Conservation (phyloP, 345 rosid genomes). For the Punica granatum region DNA sequence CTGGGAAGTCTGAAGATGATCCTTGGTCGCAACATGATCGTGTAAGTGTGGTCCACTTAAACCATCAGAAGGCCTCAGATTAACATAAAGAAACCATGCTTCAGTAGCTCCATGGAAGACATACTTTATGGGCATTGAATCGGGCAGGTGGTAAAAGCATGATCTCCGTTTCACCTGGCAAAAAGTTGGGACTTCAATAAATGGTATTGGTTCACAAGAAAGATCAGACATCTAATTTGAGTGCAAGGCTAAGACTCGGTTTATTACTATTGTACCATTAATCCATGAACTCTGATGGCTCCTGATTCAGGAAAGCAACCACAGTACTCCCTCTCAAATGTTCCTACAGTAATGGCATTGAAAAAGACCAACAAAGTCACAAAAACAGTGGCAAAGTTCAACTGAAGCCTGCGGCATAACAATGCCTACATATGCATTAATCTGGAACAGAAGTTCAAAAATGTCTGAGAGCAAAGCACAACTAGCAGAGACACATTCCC, state of each 20-base stretch:
- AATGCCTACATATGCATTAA: background rate
- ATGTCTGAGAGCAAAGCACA: background rate
- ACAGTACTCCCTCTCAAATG: constrained; percentile 39
- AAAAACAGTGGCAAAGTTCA: background rate
- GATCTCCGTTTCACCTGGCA: constrained; percentile 34
- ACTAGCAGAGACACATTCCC: background rate
- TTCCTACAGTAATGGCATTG: constrained; percentile 30
- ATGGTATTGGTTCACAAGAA: background rate
- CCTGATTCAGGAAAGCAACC: constrained; percentile 35
- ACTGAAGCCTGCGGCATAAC: background rate
- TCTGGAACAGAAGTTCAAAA: background rate
- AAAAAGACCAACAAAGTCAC: background rate
- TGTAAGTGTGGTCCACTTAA: constrained; percentile 8
- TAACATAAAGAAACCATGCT: constrained; percentile 33
- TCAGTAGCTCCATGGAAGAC: constrained; percentile 32
- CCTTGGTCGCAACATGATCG: constrained; percentile 6
- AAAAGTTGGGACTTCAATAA: background rate
- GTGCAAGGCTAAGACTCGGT: background rate
- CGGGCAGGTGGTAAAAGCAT: constrained; percentile 37
- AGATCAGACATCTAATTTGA: background rate
- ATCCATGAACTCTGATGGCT: constrained; percentile 34
- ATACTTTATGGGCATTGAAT: constrained; percentile 35
- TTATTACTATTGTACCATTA: constrained; percentile 32
- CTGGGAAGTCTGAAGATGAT: constrained; percentile 1
- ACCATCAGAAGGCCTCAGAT: constrained; percentile 18